phyloP scores from a whole-genome alignment of 2,329 filamentous ascomycete species.

The Pezicula carpinea region DNA sequence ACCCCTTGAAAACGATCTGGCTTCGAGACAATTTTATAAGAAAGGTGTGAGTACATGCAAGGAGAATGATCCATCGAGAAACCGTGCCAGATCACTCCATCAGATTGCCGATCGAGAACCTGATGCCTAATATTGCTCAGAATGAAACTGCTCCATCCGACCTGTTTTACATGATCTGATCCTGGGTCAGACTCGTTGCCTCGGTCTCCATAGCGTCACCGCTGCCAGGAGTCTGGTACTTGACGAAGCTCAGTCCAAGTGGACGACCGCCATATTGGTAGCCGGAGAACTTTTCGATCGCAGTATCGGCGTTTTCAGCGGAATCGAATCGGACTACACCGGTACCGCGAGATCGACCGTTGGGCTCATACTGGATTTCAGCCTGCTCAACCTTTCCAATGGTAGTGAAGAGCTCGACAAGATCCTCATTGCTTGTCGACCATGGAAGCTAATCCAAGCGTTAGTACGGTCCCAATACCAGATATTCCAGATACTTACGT shows the following conservation, averaged over 20 bases:
- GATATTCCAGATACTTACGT: conserved; percentile 55
- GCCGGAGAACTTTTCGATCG: conserved; percentile 94
- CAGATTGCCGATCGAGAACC: background rate
- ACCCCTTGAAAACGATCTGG: no score
- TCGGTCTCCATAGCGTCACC: conserved; percentile 74
- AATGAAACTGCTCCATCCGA: background rate
- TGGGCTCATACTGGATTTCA: conserved; percentile 98
- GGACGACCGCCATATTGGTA: conserved; percentile 97
- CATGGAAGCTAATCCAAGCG: conserved; percentile 72
- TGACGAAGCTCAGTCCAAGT: conserved; percentile 88
- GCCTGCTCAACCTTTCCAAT: conserved; percentile 97
- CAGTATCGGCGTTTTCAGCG: conserved; percentile 80
- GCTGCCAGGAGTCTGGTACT: conserved; percentile 70
- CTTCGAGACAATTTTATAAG: no score
- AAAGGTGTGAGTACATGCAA: conserved; percentile 12
- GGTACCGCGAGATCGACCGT: conserved; percentile 88
- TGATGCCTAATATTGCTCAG: background rate
- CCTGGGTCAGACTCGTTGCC: conserved; percentile 79
- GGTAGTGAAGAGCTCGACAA: conserved; percentile 93
- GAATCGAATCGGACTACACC: conserved; percentile 94
- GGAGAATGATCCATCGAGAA: conserved; percentile 2
- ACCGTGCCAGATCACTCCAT: no score
- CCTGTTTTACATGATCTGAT: conserved; percentile 84
- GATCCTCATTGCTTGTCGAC: conserved; percentile 98
- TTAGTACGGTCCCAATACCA: conserved; percentile 11